Conservation (phyloP, 495 filamentous ascomycete species). For the Talaromyces thailandensis region DNA sequence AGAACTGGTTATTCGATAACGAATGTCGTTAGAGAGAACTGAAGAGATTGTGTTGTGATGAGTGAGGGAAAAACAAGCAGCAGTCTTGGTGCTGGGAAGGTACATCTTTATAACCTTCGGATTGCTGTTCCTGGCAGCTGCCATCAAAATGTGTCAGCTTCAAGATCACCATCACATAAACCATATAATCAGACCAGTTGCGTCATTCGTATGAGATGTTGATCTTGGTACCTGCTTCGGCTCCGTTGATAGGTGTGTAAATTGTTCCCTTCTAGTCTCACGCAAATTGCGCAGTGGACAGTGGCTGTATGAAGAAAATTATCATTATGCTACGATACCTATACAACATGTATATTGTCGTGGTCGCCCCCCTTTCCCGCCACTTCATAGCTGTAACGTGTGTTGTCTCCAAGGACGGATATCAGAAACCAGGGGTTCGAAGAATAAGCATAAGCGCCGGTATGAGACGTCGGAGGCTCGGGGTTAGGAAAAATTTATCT, state of each 20-base stretch:
- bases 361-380: not conserved
- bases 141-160: not conserved
- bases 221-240: not conserved
- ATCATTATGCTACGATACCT: not conserved
- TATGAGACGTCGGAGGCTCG: not conserved
- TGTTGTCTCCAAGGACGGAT: not conserved
- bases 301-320: not conserved
- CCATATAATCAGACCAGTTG: not conserved
- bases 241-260: not conserved
- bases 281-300: not conserved
- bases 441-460: not conserved
- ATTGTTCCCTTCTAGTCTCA: not conserved
- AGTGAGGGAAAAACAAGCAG: not conserved
- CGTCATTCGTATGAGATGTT: not conserved
- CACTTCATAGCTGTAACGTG: not conserved
- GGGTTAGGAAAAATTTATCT: too few species aligned
- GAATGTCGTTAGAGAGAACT: not conserved
- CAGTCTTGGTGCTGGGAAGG: not conserved
- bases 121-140: not conserved
- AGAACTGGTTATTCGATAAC: not conserved
- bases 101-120: not conserved
- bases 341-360: not conserved
- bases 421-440: not conserved
- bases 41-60: constrained; percentile 1
- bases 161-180: not conserved